A percentile compares a stretch with the other conserved stretches of the same genome.
Conservation (phyloP, 768 basidiomycete genomes). For the Neoboletus magnificus region DNA sequence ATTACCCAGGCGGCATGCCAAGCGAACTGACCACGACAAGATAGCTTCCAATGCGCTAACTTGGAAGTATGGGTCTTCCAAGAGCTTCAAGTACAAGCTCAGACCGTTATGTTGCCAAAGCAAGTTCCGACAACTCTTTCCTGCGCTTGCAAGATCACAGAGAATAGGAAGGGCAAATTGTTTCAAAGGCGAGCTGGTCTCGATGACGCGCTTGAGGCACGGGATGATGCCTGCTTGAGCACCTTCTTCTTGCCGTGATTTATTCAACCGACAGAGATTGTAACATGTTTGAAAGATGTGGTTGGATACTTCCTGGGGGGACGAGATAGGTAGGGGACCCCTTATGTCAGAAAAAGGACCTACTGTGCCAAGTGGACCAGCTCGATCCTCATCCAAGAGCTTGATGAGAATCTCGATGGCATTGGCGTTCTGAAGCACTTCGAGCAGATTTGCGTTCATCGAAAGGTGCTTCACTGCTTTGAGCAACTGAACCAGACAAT, state of each 20-base stretch:
- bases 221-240: constrained; percentile 95
- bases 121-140: constrained; percentile 85
- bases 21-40: constrained; percentile 67
- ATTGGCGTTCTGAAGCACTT: constrained; percentile 94
- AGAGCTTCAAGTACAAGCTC: constrained; percentile 67
- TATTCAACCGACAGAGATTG: constrained; percentile 93
- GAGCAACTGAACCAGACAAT: constrained; percentile 82
- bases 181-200: constrained; percentile 86
- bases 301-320: constrained; percentile 85
- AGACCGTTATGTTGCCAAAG: constrained; percentile 96
- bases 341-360: constrained; percentile 23
- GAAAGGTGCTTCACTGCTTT: constrained; percentile 96
- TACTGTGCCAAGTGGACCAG: constrained; percentile 79
- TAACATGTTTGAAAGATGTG: constrained; percentile 97
- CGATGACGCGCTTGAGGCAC: constrained; percentile 83
- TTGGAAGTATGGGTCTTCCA: constrained; percentile 88
- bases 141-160: constrained; percentile 93
- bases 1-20: not conserved
- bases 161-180: constrained; percentile 97
- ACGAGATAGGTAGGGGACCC: not conserved
- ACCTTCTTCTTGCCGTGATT: constrained; percentile 93
- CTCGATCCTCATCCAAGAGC: constrained; percentile 76
- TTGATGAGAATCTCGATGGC: constrained; percentile 88
- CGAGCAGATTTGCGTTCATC: constrained; percentile 86
- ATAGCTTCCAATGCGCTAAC: constrained; percentile 90